Percentiles rank a stretch among this genome's conserved stretches.
Evolutionary conservation across 176 grass and related monocot species (phyloP).

Genomic region (Avena insularis): DNA sequence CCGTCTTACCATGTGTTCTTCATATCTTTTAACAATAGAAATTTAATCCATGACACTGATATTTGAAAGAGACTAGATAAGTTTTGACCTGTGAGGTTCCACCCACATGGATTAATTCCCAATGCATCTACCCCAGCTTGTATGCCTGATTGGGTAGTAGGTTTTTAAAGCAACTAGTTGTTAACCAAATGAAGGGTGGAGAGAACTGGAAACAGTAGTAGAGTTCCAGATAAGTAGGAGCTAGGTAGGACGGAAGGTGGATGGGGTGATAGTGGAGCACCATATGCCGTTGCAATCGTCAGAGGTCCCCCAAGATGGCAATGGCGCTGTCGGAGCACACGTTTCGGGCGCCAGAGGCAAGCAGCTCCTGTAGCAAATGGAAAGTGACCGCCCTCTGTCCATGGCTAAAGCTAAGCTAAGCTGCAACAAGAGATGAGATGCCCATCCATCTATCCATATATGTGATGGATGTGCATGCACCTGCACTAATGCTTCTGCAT

Average conservation of each 20-base stretch:
- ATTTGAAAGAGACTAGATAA: not conserved
- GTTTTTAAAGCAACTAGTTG: not conserved
- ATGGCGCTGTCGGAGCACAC: not conserved
- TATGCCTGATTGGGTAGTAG: not conserved
- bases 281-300: conserved; percentile 6
- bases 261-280: not conserved
- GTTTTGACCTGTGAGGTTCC: too few species aligned
- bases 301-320: not conserved
- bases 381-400: not conserved
- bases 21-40: not conserved
- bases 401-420: not conserved
- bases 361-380: conserved; percentile 13
- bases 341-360: conserved; percentile 10
- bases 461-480: conserved; percentile 5
- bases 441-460: not conserved
- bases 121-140: not conserved
- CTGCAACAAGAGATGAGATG: not conserved
- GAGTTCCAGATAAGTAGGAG: not conserved
- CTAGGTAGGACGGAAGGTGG: not conserved
- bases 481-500: conserved; percentile 5
- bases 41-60: not conserved
- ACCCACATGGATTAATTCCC: not conserved
- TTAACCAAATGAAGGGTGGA: not conserved
- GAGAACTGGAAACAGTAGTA: not conserved
- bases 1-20: not conserved